Percentiles rank a stretch among this genome's conserved stretches.
Conservation (phyloP, 2,329 filamentous ascomycete species). For the Chaetomiaceae sp. region DNA sequence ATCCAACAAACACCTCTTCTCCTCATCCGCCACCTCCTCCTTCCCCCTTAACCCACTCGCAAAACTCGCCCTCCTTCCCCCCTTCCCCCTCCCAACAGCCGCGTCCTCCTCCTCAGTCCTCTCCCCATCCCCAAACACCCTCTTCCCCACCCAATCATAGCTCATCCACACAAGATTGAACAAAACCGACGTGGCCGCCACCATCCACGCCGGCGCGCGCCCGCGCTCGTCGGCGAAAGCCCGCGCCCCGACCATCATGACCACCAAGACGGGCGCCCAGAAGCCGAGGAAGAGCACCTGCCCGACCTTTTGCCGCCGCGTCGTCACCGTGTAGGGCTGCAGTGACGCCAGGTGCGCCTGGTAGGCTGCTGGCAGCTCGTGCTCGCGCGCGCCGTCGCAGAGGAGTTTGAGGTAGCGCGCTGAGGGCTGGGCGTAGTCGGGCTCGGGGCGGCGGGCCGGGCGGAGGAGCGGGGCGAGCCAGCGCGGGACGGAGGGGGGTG, state of each 20-base stretch:
- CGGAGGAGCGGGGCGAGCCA: constrained; percentile 40
- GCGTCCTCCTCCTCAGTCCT: constrained; percentile 41
- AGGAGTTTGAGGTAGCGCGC: constrained; percentile 79
- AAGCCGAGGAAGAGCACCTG: constrained; percentile 54
- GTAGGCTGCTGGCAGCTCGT: constrained; percentile 74
- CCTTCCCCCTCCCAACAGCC: constrained; percentile 6
- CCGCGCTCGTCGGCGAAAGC: constrained; percentile 60
- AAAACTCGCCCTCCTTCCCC: constrained; percentile 13
- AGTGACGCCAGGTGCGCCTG: constrained; percentile 65
- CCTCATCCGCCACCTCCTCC: constrained; percentile 15
- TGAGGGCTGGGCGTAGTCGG: constrained; percentile 75
- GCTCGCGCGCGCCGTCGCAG: constrained; percentile 71
- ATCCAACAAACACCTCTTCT: constrained; percentile 26
- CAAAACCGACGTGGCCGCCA: constrained; percentile 43
- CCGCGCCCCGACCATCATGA: constrained; percentile 42
- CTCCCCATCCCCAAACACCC: constrained; percentile 82
- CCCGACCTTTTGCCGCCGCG: constrained; percentile 60
- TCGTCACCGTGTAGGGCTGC: constrained; percentile 66
- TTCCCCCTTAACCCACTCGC: constrained; percentile 14
- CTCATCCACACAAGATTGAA: constrained; percentile 45
- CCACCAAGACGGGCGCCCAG: constrained; percentile 54
- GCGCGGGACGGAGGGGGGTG: constrained; percentile 29
- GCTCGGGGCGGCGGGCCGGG: constrained; percentile 54
- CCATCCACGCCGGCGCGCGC: constrained; percentile 63
- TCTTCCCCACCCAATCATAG: constrained; percentile 47